Conservation (phyloP, 345 rosid genomes). For the Bruguiera parviflora region DNA sequence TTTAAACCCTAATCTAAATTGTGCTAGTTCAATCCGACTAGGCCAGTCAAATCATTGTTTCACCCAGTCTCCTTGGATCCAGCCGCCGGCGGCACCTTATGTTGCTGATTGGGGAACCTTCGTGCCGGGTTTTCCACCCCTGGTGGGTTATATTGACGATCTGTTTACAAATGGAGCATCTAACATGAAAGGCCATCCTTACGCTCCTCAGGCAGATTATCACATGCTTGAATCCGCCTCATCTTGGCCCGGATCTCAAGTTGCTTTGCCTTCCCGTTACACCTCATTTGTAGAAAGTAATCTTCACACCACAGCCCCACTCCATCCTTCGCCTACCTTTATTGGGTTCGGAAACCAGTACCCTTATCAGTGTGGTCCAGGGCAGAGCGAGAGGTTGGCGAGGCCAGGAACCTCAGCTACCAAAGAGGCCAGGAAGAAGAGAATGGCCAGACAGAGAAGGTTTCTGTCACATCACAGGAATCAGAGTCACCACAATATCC, state of each 20-base stretch:
- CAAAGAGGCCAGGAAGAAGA: slow-evolving; percentile 93
- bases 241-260: slow-evolving; percentile 50
- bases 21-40: slow-evolving; percentile 18
- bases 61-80: slow-evolving; percentile 44
- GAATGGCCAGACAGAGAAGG: slow-evolving; percentile 95
- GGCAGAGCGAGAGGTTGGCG: slow-evolving; percentile 42
- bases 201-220: slow-evolving; percentile 30
- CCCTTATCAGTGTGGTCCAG: slow-evolving; percentile 43
- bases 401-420: slow-evolving; percentile 76
- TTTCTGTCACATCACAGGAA: slow-evolving; percentile 49
- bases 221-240: slow-evolving; percentile 44
- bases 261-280: slow-evolving; percentile 34
- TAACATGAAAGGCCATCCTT: slow-evolving; percentile 27
- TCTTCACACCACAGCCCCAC: slow-evolving; percentile 25
- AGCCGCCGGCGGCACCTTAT: slow-evolving; percentile 28
- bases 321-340: slow-evolving; percentile 24
- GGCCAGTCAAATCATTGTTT: slow-evolving; percentile 43
- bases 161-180: slow-evolving; percentile 35
- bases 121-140: slow-evolving; percentile 34
- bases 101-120: slow-evolving; percentile 28
- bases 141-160: slow-evolving; percentile 42
- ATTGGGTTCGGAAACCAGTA: slow-evolving; percentile 54
- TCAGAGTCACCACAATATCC: slow-evolving; percentile 27
- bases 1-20: slow-evolving; percentile 29
- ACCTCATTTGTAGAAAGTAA: slow-evolving; percentile 28